Percentiles rank a stretch among this genome's conserved stretches.
Evolutionary conservation across 2,329 filamentous ascomycete species (phyloP).

Genomic region (Fusarium austroafricanum): DNA sequence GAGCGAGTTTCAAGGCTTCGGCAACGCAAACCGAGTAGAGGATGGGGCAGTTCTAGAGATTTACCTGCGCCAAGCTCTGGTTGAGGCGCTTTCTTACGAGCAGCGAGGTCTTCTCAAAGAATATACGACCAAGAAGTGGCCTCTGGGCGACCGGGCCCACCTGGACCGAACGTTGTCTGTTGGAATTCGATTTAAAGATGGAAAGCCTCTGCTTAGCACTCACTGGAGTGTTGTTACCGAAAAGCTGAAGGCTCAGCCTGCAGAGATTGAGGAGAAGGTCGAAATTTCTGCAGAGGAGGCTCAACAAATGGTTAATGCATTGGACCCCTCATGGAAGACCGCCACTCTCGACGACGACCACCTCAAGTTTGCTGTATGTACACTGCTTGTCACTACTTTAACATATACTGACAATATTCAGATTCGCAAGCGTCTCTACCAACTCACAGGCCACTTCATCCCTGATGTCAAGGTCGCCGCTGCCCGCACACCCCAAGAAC

Average conservation of each 20-base stretch:
- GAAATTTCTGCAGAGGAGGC: constrained; percentile 55
- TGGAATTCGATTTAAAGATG: constrained; percentile 55
- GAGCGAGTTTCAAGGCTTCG: constrained; percentile 60
- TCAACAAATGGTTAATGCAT: constrained; percentile 56
- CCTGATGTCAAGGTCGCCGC: constrained; percentile 75
- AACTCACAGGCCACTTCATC: constrained; percentile 82
- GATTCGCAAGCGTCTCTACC: constrained; percentile 83
- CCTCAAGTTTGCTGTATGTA: constrained; percentile 79
- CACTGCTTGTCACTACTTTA: background rate
- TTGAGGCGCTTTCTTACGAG: constrained; percentile 62
- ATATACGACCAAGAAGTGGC: constrained; percentile 52
- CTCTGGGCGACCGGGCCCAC: constrained; percentile 48
- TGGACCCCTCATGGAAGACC: constrained; percentile 68
- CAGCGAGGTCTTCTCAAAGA: constrained; percentile 47
- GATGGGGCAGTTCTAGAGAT: constrained; percentile 61
- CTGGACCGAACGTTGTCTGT: constrained; percentile 52
- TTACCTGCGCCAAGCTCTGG: constrained; percentile 61
- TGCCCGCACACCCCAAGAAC: constrained; percentile 63
- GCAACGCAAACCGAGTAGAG: constrained; percentile 52
- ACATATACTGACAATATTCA: constrained; percentile 53
- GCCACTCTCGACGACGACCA: constrained; percentile 65
- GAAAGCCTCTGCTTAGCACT: constrained; percentile 54
- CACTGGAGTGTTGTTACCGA: constrained; percentile 52
- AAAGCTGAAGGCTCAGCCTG: constrained; percentile 48
- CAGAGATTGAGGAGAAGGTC: constrained; percentile 41